A percentile compares a stretch with the other conserved stretches of the same genome.
Evolutionary conservation across 305 asterid genomes (phyloP).

Genomic region (Fraxinus ornus): DNA sequence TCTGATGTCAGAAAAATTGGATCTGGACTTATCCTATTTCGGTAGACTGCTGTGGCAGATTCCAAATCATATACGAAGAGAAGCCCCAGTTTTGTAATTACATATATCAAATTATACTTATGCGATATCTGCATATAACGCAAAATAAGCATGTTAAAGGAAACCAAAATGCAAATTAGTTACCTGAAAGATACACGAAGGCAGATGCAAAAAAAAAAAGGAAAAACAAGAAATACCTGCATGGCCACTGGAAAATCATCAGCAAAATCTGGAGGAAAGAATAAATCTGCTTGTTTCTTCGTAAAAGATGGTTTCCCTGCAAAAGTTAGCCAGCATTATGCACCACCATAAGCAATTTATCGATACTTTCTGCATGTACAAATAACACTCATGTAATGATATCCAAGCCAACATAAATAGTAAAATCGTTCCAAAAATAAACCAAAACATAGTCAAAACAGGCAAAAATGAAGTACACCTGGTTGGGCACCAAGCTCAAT

Average conservation of each 20-base stretch:
- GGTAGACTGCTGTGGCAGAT: slow-evolving; percentile 88
- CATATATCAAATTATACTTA: slow-evolving; percentile 43
- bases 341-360: slow-evolving; percentile 7
- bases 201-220: not conserved
- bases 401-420: slow-evolving; percentile 1
- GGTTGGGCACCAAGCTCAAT: slow-evolving; percentile 99
- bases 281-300: slow-evolving; percentile 83
- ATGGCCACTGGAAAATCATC: slow-evolving; percentile 61
- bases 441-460: slow-evolving; percentile 7
- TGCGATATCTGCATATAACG: slow-evolving; percentile 40
- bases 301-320: slow-evolving; percentile 81
- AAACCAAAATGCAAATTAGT: slow-evolving; percentile 13
- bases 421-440: not conserved
- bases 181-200: not conserved
- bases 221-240: slow-evolving; percentile 24
- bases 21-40: slow-evolving; percentile 98
- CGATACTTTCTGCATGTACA: not conserved
- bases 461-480: slow-evolving; percentile 41
- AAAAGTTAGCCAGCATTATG: slow-evolving; percentile 11
- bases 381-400: not conserved
- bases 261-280: too few species aligned
- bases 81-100: slow-evolving; percentile 52
- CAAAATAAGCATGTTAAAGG: not conserved
- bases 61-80: slow-evolving; percentile 50
- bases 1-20: slow-evolving; percentile 92